Conservation (phyloP, 768 basidiomycete genomes). For the Tricholoma saponaceum region DNA sequence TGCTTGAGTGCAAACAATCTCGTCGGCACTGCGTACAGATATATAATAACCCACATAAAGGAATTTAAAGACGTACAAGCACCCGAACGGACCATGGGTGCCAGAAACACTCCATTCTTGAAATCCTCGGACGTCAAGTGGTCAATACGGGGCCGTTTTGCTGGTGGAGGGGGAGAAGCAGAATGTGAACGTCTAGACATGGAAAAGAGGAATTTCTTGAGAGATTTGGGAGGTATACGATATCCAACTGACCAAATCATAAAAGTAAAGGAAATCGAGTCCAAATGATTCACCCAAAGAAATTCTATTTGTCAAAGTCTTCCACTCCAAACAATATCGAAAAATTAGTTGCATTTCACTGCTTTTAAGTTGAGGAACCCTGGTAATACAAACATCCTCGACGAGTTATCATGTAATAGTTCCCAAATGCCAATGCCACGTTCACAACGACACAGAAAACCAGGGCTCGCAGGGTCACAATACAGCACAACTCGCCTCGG, state of each 20-base stretch:
- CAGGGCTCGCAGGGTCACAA: slow-evolving; percentile 8
- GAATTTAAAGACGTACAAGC: slow-evolving; percentile 51
- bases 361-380: slow-evolving; percentile 7
- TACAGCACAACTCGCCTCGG: slow-evolving; percentile 8
- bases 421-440: slow-evolving; percentile 12
- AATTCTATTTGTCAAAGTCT: not conserved
- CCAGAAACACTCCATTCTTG: slow-evolving; percentile 88
- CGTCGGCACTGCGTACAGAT: slow-evolving; percentile 60
- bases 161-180: slow-evolving; percentile 40
- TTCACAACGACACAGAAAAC: slow-evolving; percentile 7
- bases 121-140: slow-evolving; percentile 72
- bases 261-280: no score
- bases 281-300: no score
- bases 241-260: no score
- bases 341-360: not conserved
- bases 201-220: not conserved
- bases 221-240: no score
- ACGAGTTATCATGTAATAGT: slow-evolving; percentile 11
- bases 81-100: slow-evolving; percentile 97
- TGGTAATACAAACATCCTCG: slow-evolving; percentile 15
- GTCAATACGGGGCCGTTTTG: slow-evolving; percentile 53
- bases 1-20: slow-evolving; percentile 86
- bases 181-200: slow-evolving; percentile 57
- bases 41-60: slow-evolving; percentile 8
- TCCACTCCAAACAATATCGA: not conserved